Base-by-base conservation (phyloP, 345 rosid species). In the Noccaea bulbosa region DNA sequence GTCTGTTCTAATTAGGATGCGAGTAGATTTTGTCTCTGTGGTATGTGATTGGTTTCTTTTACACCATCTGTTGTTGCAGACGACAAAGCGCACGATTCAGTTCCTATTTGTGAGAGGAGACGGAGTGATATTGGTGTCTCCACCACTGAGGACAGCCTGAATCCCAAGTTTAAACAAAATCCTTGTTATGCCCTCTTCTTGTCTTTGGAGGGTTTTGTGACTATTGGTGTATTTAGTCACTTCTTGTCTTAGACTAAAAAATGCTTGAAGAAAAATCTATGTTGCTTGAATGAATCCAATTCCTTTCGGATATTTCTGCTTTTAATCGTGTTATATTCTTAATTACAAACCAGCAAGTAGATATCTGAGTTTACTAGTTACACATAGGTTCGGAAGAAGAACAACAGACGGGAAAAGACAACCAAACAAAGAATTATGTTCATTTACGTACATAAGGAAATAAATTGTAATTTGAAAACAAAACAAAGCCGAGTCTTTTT, bases 101-200 rank as follows among this genome's bases (percentile, higher is more conserved):
- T 95, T 83, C 74, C 97, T 95, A 14, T 95, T 95, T 79, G 99
- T 95, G 45, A 83, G 99, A 80, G 99, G 99, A 43, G 99, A 95
- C 63, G 97, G 99, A 64, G 98, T 95, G 73, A 95, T 95, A 67
- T 83, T 95, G 84, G 99, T 95, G 64, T 90, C 99, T 49, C 99
- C 98, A 62, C 99, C 99, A 10, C 72, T 90, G 40, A 87, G 99
- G 80, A 85, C 99, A 38, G 84, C 98, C 34, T 94, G 81, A n/a
- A n/a, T n/a, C n/a, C n/a, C n/a, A n/a, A 85, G 49, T 68, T 68
- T 44, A 51, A 38, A 5, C 39, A 60, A 44, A 11, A n/a, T 37
- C 22, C 15, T 67, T 54, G n/a, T 43, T 14, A 15, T 35, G 53
- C 1, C 20, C 20, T 30, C 44, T 7, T 50, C 34, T 53, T 50